Evolutionary conservation across 2,329 filamentous ascomycete genomes (phyloP).

Genomic region (Talaromyces sp.): DNA sequence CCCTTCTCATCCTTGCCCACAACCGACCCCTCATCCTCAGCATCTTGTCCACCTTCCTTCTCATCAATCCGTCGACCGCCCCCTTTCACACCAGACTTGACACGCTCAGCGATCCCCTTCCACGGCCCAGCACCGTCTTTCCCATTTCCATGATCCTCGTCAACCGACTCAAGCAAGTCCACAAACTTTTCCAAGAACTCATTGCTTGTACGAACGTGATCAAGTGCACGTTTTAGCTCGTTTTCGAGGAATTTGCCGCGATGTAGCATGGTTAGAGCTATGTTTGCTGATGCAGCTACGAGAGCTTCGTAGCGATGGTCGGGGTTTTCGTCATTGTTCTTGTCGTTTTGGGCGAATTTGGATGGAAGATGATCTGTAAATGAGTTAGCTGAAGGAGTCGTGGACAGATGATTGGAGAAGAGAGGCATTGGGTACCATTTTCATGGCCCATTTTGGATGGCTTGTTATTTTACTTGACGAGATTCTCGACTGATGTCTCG

Average conservation of each 20-base stretch:
- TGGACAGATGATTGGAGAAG: neutral
- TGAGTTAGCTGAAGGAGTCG: neutral
- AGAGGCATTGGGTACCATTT: neutral
- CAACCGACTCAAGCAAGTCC: neutral
- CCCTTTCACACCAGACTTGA: neutral
- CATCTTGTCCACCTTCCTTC: neutral
- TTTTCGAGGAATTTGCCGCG: constrained; percentile 8
- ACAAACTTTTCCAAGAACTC: constrained; percentile 7
- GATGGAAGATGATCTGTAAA: neutral
- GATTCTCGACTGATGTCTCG: neutral
- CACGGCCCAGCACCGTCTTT: neutral
- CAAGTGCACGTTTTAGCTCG: constrained; percentile 4
- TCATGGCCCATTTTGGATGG: constrained; percentile 2
- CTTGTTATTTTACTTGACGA: too few species aligned
- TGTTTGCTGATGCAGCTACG: constrained; percentile 1
- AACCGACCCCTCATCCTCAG: neutral
- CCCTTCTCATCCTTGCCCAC: neutral
- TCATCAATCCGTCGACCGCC: neutral
- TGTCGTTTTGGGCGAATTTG: neutral
- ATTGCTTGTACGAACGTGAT: constrained; percentile 3
- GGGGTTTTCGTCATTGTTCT: neutral
- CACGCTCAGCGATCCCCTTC: neutral
- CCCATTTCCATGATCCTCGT: neutral
- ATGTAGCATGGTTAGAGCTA: constrained; percentile 10
- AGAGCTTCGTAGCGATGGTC: constrained; percentile 4